A percentile compares a stretch with the other conserved stretches of the same genome.
These are phyloP conservation scores for Lipomyces orientalis DNA, from an alignment of 805 yeast species.

Conservation along the genomic window DNA sequence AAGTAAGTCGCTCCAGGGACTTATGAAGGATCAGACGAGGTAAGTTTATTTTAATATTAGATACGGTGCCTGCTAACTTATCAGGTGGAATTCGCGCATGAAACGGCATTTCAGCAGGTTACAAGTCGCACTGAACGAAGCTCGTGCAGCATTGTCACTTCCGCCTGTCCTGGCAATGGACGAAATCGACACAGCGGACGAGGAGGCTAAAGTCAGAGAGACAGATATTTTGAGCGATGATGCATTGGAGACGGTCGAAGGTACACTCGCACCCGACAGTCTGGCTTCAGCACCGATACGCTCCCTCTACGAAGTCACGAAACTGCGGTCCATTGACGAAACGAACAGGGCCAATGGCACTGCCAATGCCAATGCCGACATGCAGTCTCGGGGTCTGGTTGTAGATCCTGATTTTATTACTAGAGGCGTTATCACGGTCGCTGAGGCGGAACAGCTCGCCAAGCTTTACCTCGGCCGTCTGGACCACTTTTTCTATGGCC, in stretches of 20 bases:
- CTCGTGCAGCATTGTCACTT: slow-evolving; percentile 19
- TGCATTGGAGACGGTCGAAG: slow-evolving; percentile 5
- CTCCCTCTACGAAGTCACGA: slow-evolving; percentile 29
- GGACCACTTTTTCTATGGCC: slow-evolving; percentile 32
- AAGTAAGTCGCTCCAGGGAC: slow-evolving; percentile 21
- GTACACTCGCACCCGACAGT: slow-evolving; percentile 15
- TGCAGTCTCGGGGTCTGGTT: slow-evolving; percentile 26
- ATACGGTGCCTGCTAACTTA: not conserved
- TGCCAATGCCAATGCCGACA: not conserved
- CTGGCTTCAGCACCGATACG: slow-evolving; percentile 32
- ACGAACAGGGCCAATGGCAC: not conserved
- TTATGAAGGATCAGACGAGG: slow-evolving; percentile 25
- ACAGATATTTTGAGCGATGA: slow-evolving; percentile 19
- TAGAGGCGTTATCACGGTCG: slow-evolving; percentile 25
- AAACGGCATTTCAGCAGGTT: slow-evolving; percentile 15
- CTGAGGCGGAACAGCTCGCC: slow-evolving; percentile 27
- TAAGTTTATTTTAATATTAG: not conserved
- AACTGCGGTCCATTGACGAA: not conserved
- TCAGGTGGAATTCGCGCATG: slow-evolving; percentile 27
- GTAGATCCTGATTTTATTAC: slow-evolving; percentile 29
- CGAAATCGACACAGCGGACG: slow-evolving; percentile 23
- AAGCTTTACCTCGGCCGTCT: slow-evolving; percentile 20
- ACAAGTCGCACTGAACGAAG: slow-evolving; percentile 28
- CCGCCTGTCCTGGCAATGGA: slow-evolving; percentile 26
- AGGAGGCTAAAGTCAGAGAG: slow-evolving; percentile 24